Conservation (phyloP, 1,139 yeast genomes). For the Candida anutae region DNA sequence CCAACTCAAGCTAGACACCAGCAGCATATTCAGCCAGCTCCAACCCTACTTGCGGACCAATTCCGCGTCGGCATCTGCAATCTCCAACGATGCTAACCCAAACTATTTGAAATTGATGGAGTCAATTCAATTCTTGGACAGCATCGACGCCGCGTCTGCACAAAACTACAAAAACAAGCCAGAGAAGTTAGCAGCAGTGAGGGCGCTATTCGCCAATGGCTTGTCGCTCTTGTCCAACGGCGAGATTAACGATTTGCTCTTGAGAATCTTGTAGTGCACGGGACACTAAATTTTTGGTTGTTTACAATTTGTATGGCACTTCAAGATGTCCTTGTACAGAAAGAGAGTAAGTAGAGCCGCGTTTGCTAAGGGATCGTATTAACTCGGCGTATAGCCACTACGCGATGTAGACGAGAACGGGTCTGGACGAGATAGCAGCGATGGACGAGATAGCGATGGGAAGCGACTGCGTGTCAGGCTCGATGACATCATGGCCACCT, state of each 20-base stretch:
- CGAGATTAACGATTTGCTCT: conserved; percentile 25
- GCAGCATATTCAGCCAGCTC: conserved; percentile 34
- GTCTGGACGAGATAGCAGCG: not conserved
- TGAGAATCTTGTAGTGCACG: conserved; percentile 17
- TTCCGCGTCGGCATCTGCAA: conserved; percentile 5
- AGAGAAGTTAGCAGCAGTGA: conserved; percentile 12
- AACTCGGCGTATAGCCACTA: no score
- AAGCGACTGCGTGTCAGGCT: not conserved
- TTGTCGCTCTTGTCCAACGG: conserved; percentile 24
- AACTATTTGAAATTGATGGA: conserved; percentile 24
- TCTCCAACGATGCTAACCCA: conserved; percentile 20
- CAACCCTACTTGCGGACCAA: conserved; percentile 14
- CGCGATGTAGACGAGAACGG: no score
- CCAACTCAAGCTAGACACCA: conserved; percentile 51
- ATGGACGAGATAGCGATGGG: not conserved
- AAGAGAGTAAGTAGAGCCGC: conserved; percentile 34
- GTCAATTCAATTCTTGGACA: conserved; percentile 34
- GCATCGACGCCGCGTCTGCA: conserved; percentile 16
- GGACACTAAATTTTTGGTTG: not conserved
- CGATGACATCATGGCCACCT: conserved; percentile 15
- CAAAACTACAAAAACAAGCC: conserved; percentile 10
- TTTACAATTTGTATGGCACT: conserved; percentile 1
- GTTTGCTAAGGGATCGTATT: no score
- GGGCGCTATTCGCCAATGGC: conserved; percentile 16
- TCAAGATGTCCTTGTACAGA: conserved; percentile 27